These are phyloP conservation scores for Populus tomentosa DNA, from an alignment of 441 rosid species.

Conservation along the genomic window DNA sequence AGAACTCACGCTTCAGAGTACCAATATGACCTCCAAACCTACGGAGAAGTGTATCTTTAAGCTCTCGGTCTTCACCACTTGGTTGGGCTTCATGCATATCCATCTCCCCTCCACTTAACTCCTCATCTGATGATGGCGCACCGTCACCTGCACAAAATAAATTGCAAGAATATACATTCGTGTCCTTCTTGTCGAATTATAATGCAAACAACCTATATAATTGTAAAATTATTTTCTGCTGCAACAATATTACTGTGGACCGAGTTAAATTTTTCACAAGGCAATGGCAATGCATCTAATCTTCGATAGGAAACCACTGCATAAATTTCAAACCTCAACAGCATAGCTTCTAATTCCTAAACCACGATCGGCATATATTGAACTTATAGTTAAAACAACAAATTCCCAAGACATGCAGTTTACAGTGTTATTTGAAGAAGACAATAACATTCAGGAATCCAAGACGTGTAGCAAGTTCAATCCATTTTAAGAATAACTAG, in stretches of 20 bases:
- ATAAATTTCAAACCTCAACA: not conserved
- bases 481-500: not conserved
- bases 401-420: not conserved
- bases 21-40: constrained; percentile 84
- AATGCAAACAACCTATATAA: not conserved
- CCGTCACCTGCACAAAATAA: constrained; percentile 46
- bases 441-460: not conserved
- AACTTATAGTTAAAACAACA: not conserved
- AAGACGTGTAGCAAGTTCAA: not conserved
- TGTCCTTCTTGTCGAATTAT: too few species aligned
- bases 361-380: not conserved
- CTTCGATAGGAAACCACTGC: not conserved
- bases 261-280: too few species aligned
- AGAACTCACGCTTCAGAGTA: constrained; percentile 77
- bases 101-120: constrained; percentile 61
- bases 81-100: constrained; percentile 45
- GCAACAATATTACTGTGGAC: too few species aligned
- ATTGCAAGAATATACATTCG: too few species aligned
- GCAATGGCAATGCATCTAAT: not conserved
- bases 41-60: constrained; percentile 64
- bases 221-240: not conserved
- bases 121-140: constrained; percentile 73
- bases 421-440: not conserved
- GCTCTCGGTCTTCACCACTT: constrained; percentile 51
- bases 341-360: not conserved